Base-by-base conservation (phyloP, 2,329 filamentous ascomycete species). In the Sordariomycetes sp. region DNA sequence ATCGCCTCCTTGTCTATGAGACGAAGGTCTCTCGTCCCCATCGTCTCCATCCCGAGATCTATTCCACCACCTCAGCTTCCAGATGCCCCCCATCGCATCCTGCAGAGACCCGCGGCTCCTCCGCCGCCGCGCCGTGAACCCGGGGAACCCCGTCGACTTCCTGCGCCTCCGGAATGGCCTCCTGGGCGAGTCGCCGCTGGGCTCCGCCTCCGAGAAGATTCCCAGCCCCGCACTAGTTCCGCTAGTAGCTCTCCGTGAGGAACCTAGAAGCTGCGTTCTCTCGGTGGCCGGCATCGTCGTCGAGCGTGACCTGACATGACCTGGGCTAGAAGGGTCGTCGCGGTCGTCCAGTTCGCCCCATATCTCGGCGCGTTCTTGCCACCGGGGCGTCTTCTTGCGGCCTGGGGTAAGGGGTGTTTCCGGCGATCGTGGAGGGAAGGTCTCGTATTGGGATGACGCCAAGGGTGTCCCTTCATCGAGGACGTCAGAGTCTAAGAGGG, bases 291-390 rank as follows among this genome's bases (percentile, higher is more conserved):
- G 77, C 40, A 82, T 60, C 2, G 79, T 81, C 58, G 71, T 77
- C 12, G 79, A 79, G 16, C 79, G 75, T 25, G 72, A 67, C 53
- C 77, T 72, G 50, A 66, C 69, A 3, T 69, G 63, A 0, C 73
- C 69, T 56, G 74, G 72, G 59, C 69, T 73, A 52, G 22, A 55
- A 35, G 22, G 57, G 18, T 24, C 52, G 58, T 18, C 54, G 48
- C 48, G 83, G 65, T 96, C 91, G 66, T 94, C 87, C 16, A 96
- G 78, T 68, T 95, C 90, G 59, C 85, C 88, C 91, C 90, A 96
- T 35, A 96, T 94, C 64, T 94, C 89, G 40, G 84, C 85, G 1
- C 83, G 82, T 67, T 94, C 88, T 59, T 82, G 75, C 57, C 83
- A 68, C 16, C 69, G 68, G 46, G 74, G 77, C 20, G 77, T 79